These are phyloP conservation scores for Sicyos baderoa DNA, from an alignment of 306 rosid species.

Conservation along the genomic window DNA sequence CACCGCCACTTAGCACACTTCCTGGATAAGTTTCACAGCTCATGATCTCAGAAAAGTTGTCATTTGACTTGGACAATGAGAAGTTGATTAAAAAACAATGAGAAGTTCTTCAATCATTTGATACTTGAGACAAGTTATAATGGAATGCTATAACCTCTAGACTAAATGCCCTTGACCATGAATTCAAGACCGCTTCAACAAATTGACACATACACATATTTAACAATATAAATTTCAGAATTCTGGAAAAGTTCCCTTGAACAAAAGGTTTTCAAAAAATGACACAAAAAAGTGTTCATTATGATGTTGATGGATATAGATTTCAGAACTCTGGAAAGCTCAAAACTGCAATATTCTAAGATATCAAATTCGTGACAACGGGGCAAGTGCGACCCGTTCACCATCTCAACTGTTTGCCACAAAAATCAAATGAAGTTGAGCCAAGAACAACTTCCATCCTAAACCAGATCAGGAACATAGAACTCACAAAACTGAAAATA, in stretches of 20 bases:
- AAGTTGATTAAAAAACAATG: background rate
- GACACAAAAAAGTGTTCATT: background rate
- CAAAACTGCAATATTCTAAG: background rate
- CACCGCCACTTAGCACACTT: slow-evolving; percentile 94
- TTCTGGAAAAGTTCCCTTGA: background rate
- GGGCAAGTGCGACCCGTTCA: background rate
- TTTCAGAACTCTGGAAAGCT: too few relatives aligned
- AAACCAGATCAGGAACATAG: background rate
- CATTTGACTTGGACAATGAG: background rate
- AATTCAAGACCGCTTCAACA: background rate
- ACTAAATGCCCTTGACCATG: background rate
- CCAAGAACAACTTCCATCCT: background rate
- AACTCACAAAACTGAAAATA: background rate
- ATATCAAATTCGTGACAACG: background rate
- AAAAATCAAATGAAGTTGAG: background rate
- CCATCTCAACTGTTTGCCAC: background rate
- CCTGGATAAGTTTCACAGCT: slow-evolving; percentile 43
- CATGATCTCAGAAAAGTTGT: background rate
- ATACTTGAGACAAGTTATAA: background rate
- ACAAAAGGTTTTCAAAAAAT: background rate
- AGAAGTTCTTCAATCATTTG: slow-evolving; percentile 1
- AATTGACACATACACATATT: background rate
- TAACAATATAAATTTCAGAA: background rate
- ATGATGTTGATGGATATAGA: too few relatives aligned
- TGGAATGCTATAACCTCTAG: background rate